Conservation (phyloP, 495 filamentous ascomycete species). For the Hypomontagnella submonticulosa region DNA sequence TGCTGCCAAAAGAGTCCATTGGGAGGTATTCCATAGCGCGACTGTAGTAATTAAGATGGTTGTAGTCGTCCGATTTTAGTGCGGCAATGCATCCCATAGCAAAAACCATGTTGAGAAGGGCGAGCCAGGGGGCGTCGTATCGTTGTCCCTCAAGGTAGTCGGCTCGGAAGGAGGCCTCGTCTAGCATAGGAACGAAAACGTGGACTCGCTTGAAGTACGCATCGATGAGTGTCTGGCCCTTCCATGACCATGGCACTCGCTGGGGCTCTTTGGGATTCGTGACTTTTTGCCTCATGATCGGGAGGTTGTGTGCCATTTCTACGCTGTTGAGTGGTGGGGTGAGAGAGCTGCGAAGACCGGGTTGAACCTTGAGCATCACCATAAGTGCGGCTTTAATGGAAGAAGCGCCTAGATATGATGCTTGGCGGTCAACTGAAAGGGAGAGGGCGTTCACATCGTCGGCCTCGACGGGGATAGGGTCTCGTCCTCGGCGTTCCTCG, state of each 20-base stretch:
- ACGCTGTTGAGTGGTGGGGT: constrained; percentile 60
- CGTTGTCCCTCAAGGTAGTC: constrained; percentile 75
- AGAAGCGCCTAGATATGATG: constrained; percentile 83
- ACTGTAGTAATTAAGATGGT: constrained; percentile 78
- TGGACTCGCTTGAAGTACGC: constrained; percentile 83
- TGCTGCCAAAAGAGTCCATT: constrained; percentile 74
- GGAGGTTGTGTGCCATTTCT: constrained; percentile 59
- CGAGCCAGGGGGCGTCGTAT: constrained; percentile 78
- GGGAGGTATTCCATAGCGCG: constrained; percentile 74
- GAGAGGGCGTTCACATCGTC: constrained; percentile 86
- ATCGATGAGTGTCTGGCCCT: constrained; percentile 73
- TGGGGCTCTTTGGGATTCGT: constrained; percentile 61
- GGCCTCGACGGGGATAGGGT: constrained; percentile 72
- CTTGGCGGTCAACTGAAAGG: constrained; percentile 74
- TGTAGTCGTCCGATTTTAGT: constrained; percentile 74
- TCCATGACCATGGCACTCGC: constrained; percentile 66
- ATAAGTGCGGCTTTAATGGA: constrained; percentile 84
- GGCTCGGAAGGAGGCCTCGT: constrained; percentile 78
- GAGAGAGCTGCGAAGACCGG: constrained; percentile 69
- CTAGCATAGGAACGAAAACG: constrained; percentile 78
- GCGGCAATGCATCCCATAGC: constrained; percentile 80
- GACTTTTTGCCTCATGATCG: constrained; percentile 60
- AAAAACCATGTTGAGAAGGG: constrained; percentile 82
- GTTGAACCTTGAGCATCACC: constrained; percentile 82
- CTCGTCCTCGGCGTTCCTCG: constrained; percentile 64